Base-by-base conservation (phyloP, 495 filamentous ascomycete genomes). In the Talaromyces borbonicus region DNA sequence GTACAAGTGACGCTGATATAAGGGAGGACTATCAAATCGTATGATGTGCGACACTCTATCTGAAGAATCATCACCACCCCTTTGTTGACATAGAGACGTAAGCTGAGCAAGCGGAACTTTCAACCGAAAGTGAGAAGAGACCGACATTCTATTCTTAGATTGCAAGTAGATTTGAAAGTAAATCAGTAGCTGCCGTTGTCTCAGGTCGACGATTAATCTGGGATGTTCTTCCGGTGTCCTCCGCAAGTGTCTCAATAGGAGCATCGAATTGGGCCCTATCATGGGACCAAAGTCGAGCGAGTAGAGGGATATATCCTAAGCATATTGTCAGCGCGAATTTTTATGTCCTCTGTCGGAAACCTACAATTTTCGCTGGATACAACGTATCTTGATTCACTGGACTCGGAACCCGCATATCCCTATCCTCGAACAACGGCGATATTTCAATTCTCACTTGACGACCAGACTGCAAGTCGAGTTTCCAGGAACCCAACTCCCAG, bases 81-180 rank as follows among this genome's bases (percentile, higher is more conserved):
- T 38, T 1, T 69, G 53, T 39, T 74, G 66, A 48, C 78, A 63
- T 1, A 94, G 63, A 2, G 62, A 62, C 20, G 73, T 61, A 26
- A 92, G 52, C 33, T 84, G 78, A 18, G 64, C 51, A 48, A 95
- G 81, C 11, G 75, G 77, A 2, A 95, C 71, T 2, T 67, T 71
- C 26, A 87, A 63, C 22, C 73, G 67, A 54, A 71, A 78, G 11
- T 58, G 47, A 56, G 32, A 49, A 9, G 22, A 11, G 8, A 20
- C 35, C 1, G 36, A 25, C 3, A 22, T 24, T 31, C 27, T 45
- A 3, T 30, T 43, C 25, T 32, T 26, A 18, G 42, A 46, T 32
- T 52, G 27, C 14, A 56, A 27, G 5, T 32, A 39, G 23, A 57
- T 44, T 16, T 52, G 50, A 33, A 71, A 71, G 23, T 53, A 53